phyloP scores from a whole-genome alignment of 371 early-diverging fungal genomes.

The Apophysomyces elegans region DNA sequence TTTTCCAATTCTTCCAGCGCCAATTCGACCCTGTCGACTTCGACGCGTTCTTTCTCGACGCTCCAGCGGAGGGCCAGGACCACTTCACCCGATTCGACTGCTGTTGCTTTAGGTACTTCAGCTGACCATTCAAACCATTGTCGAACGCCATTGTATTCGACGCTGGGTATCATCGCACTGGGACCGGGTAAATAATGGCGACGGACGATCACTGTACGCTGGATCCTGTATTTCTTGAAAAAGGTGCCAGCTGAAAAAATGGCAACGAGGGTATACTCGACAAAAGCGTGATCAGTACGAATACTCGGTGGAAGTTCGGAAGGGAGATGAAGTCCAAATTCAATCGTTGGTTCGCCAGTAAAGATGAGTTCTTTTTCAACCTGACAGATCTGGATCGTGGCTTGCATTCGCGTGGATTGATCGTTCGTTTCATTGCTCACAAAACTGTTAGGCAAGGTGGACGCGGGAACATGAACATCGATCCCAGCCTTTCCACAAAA shows the following conservation, averaged over 20 bases:
- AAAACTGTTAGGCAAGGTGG: conserved; percentile 2
- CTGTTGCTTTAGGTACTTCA: conserved; percentile 48
- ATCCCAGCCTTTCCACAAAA: conserved; percentile 46
- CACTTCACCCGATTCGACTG: conserved; percentile 48
- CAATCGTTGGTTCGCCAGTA: conserved; percentile 43
- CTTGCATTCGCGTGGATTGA: conserved; percentile 22
- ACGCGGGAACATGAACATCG: conserved; percentile 32
- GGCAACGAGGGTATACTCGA: conserved; percentile 48
- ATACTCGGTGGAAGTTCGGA: conserved; percentile 39
- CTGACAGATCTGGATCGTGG: conserved; percentile 40
- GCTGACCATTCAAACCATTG: conserved; percentile 56
- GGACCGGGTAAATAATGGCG: conserved; percentile 51
- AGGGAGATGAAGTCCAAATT: conserved; percentile 53
- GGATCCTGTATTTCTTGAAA: conserved; percentile 47
- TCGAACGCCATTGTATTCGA: conserved; percentile 34
- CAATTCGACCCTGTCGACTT: conserved; percentile 39
- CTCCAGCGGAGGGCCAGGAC: conserved; percentile 47
- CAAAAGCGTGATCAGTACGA: conserved; percentile 41
- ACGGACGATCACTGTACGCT: conserved; percentile 33
- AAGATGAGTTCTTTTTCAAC: conserved; percentile 55
- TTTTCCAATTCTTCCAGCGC: conserved; percentile 45
- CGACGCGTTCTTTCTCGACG: conserved; percentile 49
- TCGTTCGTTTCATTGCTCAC: conserved; percentile 11
- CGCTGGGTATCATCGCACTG: conserved; percentile 48
- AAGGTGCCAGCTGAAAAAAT: conserved; percentile 48